Percentiles rank a stretch among this genome's conserved stretches.
These are phyloP conservation scores for Corymbia calophylla DNA, from an alignment of 441 rosid species.

Conservation along the genomic window DNA sequence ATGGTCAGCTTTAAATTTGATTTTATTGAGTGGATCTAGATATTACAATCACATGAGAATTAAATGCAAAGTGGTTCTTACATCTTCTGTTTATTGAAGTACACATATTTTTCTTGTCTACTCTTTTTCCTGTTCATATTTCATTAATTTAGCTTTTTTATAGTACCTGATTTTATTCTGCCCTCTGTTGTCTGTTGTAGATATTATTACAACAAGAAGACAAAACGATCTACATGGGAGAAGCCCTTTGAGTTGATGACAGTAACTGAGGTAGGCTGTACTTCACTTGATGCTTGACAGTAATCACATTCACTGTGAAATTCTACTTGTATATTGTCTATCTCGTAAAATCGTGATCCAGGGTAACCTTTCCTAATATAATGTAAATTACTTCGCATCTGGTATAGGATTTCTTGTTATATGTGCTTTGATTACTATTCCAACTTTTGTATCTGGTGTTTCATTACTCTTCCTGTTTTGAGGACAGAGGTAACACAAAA, in stretches of 20 bases:
- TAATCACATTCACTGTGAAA: not conserved
- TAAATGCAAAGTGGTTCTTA: not conserved
- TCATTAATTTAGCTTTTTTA: not conserved
- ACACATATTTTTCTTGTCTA: not conserved
- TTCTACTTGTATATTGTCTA: not conserved
- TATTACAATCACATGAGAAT: not conserved
- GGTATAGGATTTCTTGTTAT: not conserved
- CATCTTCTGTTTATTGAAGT: not conserved
- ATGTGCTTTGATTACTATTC: not conserved
- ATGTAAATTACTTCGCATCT: not conserved
- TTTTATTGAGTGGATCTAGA: not conserved
- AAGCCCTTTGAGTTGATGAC: constrained; percentile 23
- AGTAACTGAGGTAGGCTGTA: constrained; percentile 11
- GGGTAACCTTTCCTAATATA: not conserved
- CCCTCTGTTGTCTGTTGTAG: constrained; percentile 8
- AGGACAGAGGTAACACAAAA: not conserved
- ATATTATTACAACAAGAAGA: constrained; percentile 22
- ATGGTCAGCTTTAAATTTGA: not conserved
- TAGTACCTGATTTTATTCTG: not conserved
- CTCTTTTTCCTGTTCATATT: not conserved
- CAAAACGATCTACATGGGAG: constrained; percentile 18
- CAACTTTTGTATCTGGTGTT: not conserved
- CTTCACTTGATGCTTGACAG: not conserved
- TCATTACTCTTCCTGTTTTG: not conserved
- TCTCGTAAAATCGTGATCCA: not conserved